Evolutionary conservation across 140 eudicot genomes (phyloP).

Genomic region (Artemisia princeps): DNA sequence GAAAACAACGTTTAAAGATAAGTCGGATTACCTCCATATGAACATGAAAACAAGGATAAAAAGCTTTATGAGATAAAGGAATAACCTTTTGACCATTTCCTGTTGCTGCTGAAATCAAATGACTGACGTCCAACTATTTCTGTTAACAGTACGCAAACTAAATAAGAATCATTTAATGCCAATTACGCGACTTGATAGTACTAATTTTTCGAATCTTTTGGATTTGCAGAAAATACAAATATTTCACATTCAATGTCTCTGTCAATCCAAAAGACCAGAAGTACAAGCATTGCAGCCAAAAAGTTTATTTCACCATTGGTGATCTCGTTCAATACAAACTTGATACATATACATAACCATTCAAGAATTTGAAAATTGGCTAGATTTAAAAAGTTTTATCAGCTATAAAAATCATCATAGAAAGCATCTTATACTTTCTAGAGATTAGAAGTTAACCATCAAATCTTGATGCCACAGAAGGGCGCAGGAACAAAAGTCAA

Average conservation of each 20-base stretch:
- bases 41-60: constrained; percentile 1
- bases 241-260: background rate
- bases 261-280: background rate
- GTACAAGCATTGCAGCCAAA: background rate
- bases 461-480: background rate
- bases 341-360: background rate
- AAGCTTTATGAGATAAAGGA: constrained; percentile 1
- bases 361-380: too few relatives aligned
- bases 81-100: constrained; percentile 76
- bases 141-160: constrained; percentile 17
- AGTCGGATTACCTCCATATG: background rate
- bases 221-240: background rate
- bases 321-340: background rate
- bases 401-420: background rate
- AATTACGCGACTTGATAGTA: background rate
- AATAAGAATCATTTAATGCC: constrained; percentile 6
- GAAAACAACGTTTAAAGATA: background rate
- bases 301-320: background rate
- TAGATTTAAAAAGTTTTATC: too few relatives aligned
- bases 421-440: background rate
- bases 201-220: background rate
- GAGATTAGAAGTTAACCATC: background rate
- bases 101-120: constrained; percentile 22
- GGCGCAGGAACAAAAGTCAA: background rate
- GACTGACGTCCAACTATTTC: constrained; percentile 10